A percentile compares a stretch with the other conserved stretches of the same genome.
phyloP scores from a whole-genome alignment of 805 yeast species.

The Myxozyma sirexii region DNA sequence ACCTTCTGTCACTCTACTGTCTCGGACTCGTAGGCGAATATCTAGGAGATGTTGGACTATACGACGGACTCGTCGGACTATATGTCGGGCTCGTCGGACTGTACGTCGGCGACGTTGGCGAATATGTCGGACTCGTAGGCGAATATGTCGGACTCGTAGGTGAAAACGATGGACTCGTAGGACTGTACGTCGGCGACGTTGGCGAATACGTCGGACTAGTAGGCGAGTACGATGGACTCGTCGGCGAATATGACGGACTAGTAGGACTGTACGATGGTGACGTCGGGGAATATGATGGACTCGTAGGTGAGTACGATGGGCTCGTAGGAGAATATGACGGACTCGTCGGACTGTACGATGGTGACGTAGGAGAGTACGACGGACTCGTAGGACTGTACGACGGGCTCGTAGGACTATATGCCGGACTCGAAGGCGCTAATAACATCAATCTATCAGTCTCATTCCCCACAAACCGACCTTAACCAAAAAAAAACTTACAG shows the following conservation, averaged over 20 bases:
- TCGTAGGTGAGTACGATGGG: conserved; percentile 72
- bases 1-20: conserved; percentile 35
- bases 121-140: conserved; percentile 83
- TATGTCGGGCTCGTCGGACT: conserved; percentile 66
- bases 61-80: conserved; percentile 74
- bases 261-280: conserved; percentile 82
- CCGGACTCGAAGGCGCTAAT: conserved; percentile 58
- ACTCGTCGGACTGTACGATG: conserved; percentile 60
- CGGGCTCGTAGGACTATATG: conserved; percentile 81
- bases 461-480: too few relatives aligned
- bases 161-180: conserved; percentile 63
- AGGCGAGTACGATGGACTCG: conserved; percentile 64
- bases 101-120: conserved; percentile 74
- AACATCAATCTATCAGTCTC: neutral
- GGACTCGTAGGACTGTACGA: conserved; percentile 82
- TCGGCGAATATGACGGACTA: conserved; percentile 80
- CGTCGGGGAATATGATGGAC: conserved; percentile 77
- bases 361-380: conserved; percentile 64
- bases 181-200: conserved; percentile 60
- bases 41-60: conserved; percentile 74
- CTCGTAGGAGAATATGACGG: conserved; percentile 71
- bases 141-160: conserved; percentile 72
- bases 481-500: conserved; percentile 25
- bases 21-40: conserved; percentile 61
- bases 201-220: conserved; percentile 74